These are phyloP conservation scores for Apiospora saccharicola DNA, from an alignment of 2,329 filamentous ascomycete species.

Conservation along the genomic window DNA sequence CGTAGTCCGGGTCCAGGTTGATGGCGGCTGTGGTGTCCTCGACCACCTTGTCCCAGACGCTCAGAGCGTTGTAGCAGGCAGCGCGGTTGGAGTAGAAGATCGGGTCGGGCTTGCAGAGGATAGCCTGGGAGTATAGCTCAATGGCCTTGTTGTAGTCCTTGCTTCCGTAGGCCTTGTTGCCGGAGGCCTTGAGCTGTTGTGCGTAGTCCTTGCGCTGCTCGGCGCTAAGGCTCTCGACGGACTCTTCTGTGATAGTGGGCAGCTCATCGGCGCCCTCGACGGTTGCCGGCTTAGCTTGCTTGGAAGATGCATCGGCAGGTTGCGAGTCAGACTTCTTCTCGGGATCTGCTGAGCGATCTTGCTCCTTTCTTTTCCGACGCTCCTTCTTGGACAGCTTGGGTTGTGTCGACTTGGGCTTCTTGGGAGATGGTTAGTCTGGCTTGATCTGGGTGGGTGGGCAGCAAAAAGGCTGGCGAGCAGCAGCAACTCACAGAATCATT, in stretches of 20 bases:
- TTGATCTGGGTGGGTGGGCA: conserved; percentile 17
- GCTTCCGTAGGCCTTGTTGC: conserved; percentile 94
- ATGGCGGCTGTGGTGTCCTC: conserved; percentile 96
- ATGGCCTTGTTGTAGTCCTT: conserved; percentile 96
- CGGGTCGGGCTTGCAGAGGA: conserved; percentile 95
- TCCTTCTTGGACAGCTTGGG: conserved; percentile 91
- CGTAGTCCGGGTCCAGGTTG: conserved; percentile 91
- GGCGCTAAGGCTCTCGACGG: conserved; percentile 57
- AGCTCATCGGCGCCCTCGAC: conserved; percentile 71
- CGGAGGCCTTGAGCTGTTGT: conserved; percentile 89
- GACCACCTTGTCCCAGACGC: conserved; percentile 94
- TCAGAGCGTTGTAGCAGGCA: conserved; percentile 93
- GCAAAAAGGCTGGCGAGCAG: neutral
- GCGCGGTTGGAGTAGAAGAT: conserved; percentile 99
- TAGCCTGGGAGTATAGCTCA: conserved; percentile 92
- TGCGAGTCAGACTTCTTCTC: conserved; percentile 46
- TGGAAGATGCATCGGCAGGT: conserved; percentile 36
- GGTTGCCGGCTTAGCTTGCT: conserved; percentile 57
- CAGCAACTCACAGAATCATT: conserved; percentile 59
- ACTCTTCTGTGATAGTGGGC: conserved; percentile 70
- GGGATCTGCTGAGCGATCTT: conserved; percentile 64
- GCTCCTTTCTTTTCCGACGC: conserved; percentile 85
- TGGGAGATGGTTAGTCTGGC: conserved; percentile 35
- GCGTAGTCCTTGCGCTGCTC: conserved; percentile 87
- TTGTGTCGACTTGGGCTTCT: conserved; percentile 53